These are phyloP conservation scores for Globisporangium nodosum DNA, from an alignment of 352 stramenopile genomes.

Conservation along the genomic window DNA sequence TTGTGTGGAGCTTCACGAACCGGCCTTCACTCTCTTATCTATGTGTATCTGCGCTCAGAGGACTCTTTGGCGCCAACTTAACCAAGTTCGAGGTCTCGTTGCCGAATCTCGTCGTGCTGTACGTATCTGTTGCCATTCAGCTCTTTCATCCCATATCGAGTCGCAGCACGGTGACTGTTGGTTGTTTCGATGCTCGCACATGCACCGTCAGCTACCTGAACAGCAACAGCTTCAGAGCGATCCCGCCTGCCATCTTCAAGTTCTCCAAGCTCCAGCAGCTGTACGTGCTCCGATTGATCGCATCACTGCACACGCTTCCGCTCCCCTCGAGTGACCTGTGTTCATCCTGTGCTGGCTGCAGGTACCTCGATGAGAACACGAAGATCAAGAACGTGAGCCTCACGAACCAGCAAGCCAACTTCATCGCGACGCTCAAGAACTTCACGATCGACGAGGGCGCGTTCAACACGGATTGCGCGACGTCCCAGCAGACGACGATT, in stretches of 20 bases:
- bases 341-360: too few species aligned
- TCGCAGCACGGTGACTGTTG: background rate
- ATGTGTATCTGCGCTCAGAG: too few species aligned
- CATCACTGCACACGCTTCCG: too few species aligned
- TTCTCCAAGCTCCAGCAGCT: constrained; percentile 3
- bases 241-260: constrained; percentile 4
- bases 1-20: background rate
- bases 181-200: background rate
- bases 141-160: too few species aligned
- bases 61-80: too few species aligned
- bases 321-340: too few species aligned
- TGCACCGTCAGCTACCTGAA: background rate
- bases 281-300: background rate
- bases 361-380: background rate
- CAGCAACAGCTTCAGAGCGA: constrained; percentile 1
- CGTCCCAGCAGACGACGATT: constrained; percentile 4
- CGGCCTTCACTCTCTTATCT: background rate
- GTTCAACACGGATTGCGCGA: background rate
- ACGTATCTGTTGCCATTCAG: too few species aligned
- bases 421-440: constrained; percentile 3
- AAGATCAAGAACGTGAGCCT: constrained; percentile 1
- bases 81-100: background rate
- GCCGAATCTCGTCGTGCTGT: background rate
- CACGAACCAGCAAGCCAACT: constrained; percentile 6
- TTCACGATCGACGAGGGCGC: background rate